These are phyloP conservation scores for Schwanniomyces yamadae DNA, from an alignment of 805 yeast species.

Conservation along the genomic window DNA sequence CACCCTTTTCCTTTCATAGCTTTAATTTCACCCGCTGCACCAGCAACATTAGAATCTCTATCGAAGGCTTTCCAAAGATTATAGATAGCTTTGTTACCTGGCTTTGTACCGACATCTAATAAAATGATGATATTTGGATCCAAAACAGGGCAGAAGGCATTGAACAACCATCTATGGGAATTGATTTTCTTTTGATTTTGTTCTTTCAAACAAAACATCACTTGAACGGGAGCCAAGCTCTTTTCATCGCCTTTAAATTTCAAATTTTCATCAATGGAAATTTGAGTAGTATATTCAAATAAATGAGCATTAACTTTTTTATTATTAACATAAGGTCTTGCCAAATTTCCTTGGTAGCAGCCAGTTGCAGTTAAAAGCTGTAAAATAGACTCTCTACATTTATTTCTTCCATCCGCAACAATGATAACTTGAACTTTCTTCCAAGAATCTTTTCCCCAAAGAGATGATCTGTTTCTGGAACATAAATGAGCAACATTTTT, in stretches of 20 bases:
- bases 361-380: conserved; percentile 94
- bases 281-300: conserved; percentile 94
- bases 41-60: conserved; percentile 93
- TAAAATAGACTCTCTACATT: conserved; percentile 78
- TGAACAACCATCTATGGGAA: conserved; percentile 97
- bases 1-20: conserved; percentile 93
- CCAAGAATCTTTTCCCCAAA: conserved; percentile 98
- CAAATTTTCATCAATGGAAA: conserved; percentile 84
- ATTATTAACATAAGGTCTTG: conserved; percentile 89
- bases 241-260: conserved; percentile 89
- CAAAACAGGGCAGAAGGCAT: conserved; percentile 87
- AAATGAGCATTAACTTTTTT: conserved; percentile 90
- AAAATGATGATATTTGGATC: conserved; percentile 89
- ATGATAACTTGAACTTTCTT: conserved; percentile 90
- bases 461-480: conserved; percentile 72
- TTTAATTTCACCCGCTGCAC: conserved; percentile 97
- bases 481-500: conserved; percentile 86
- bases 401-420: conserved; percentile 92
- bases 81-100: conserved; percentile 84
- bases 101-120: conserved; percentile 96
- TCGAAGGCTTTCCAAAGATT: conserved; percentile 98
- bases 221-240: conserved; percentile 91
- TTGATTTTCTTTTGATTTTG: conserved; percentile 90
- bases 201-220: conserved; percentile 89
- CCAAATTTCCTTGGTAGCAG: conserved; percentile 95